Base-by-base conservation (phyloP, 176 grass and related monocot genomes). In the Avena eriantha region DNA sequence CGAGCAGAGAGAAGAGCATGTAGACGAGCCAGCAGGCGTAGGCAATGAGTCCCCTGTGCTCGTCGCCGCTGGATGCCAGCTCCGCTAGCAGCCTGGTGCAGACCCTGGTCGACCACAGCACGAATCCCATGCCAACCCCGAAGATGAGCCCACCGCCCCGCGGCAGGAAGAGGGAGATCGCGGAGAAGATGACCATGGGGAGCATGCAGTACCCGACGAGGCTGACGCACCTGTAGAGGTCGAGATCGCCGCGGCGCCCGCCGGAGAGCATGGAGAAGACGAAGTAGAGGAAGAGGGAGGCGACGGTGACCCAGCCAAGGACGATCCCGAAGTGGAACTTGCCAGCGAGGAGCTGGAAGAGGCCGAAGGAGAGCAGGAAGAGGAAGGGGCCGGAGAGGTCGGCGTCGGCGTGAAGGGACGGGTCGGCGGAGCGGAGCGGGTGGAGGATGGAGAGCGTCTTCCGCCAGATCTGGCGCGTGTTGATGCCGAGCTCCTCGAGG, bases 161-260 rank as follows among this genome's bases (percentile, higher is more conserved):
- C 14, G 93, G 95, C 53, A 98, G 86, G 83, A 98, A 98, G 39
- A 98, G 88, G 10, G 95, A 95, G 11, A 93, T 46, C 29, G 95
- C 91, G 3, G 95, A 98, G 91, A 98, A 98, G 69, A 98, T 98
- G 86, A 98, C 95, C 95, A 98, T 98, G 41, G 95, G 95, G 47
- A 98, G 87, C 95, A 98, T 98, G 80, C 93, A 95, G 84, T 98
- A 98, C 29, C 95, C 95, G 39, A 98, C 93, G 36, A 98, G 81
- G 78, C 95, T 98, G 77, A 98, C 83, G 74, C 96, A 98, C 61
- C 93, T 81, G 69, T 98, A 98, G 73, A 98, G 81, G 76, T 98
- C 93, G 73, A 98, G 87, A 60, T 95, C 92, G 68, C 93, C 95
- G 9, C 91, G 90, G 73, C 95, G 85, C 31, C 93, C 93, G 8